Percentiles rank a stretch among this genome's conserved stretches.
phyloP scores from a whole-genome alignment of 176 grass and related monocot species.

The Aegilops sharonensis region DNA sequence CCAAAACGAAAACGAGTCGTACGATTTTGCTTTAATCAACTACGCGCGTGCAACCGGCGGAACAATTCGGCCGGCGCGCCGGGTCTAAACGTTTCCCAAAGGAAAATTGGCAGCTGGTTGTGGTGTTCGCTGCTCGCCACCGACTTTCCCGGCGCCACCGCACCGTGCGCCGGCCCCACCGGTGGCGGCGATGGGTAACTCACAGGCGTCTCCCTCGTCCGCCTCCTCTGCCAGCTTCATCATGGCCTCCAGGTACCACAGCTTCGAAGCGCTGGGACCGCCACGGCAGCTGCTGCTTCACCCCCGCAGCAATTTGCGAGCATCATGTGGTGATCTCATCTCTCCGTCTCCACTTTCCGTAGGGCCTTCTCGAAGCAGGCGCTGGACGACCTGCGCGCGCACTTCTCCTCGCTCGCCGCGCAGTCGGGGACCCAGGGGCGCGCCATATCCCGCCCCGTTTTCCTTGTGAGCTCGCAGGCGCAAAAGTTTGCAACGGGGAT shows the following conservation, averaged over 20 bases:
- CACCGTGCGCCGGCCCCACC: background rate
- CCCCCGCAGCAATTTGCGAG: background rate
- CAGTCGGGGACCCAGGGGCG: constrained; percentile 58
- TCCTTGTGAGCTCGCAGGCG: constrained; percentile 45
- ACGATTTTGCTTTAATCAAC: too few species aligned
- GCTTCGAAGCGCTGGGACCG: background rate
- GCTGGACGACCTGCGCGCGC: constrained; percentile 59
- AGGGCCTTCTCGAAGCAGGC: constrained; percentile 93
- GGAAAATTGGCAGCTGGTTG: background rate
- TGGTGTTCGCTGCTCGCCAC: constrained; percentile 4
- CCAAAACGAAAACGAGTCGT: too few species aligned
- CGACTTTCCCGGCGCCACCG: constrained; percentile 15
- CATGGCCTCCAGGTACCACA: constrained; percentile 51
- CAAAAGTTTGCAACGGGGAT: background rate
- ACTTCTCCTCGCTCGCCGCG: constrained; percentile 61
- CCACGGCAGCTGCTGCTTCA: background rate
- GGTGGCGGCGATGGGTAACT: constrained; percentile 67
- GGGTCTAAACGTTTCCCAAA: background rate
- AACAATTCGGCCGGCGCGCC: too few species aligned
- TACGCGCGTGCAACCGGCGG: too few species aligned
- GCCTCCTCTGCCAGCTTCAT: constrained; percentile 34
- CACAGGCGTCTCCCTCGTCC: constrained; percentile 46
- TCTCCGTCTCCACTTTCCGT: background rate
- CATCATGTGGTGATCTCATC: constrained; percentile 1
- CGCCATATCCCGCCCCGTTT: constrained; percentile 62